Evolutionary conservation across 768 basidiomycete species (phyloP), one percentile per base, ranked within the genome.

Genomic region (Sporobolomyces roseus): DNA sequence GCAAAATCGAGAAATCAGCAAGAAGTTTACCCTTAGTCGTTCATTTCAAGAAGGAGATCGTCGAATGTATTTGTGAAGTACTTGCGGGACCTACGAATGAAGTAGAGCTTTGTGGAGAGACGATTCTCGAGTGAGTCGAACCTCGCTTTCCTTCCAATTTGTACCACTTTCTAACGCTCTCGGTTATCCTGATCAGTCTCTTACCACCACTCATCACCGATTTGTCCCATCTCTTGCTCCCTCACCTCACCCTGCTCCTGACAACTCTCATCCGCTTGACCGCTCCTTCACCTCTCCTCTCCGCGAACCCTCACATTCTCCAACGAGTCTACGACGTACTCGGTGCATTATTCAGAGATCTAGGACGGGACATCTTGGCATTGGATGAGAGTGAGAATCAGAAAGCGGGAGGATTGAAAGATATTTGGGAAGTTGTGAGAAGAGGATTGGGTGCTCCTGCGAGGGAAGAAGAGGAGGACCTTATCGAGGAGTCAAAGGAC

Each of bases 11-110:
- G 48, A 77, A 82, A 0, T 80, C 90, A 45, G 85, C 88, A 8
- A 83, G 85, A 4, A 90, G 88, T 7, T 85, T 93, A 84, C 87
- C 90, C 1, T 80, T 91, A 33, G 83, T 93, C 19, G 81, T 93
- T 12, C 88, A 90, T 74, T 87, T 91, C 77, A 89, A 88, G 85
- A 80, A 81, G 70, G 85, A 87, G 19, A 82, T 93, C 2, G 80
- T 87, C 27, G 80, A 83, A 35, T 53, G 63, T 13, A 9, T 71
- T 12, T 70, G 69, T 50, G 46, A 60, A 46, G 60, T 58, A 3
- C 52, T 74, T n/a, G 38, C 51, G 6, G 48, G 51, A 2, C 50
- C 46, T 1, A 6, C 59, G 2, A 41, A 64, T 38, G 73, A 74
- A 19, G 60, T 66, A 16, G 73, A 71, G 29, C 69, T 74, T 3